Conservation (phyloP, 306 rosid genomes). For the Hippophae gyantsensis region DNA sequence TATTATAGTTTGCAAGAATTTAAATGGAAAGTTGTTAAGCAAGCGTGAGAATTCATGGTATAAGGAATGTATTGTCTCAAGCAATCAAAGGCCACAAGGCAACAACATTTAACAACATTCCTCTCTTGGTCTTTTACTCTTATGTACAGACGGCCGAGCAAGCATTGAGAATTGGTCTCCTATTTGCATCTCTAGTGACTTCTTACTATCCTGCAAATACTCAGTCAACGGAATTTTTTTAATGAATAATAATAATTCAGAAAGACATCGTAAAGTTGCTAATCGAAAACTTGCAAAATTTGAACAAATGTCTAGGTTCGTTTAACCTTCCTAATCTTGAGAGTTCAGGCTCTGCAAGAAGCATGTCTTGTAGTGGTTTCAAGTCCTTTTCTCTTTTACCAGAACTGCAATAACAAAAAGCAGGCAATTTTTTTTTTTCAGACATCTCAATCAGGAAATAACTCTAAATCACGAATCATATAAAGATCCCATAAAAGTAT, state of each 20-base stretch:
- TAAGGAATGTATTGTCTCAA: too few relatives aligned
- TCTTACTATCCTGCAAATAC: conserved; percentile 61
- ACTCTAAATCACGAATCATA: background rate
- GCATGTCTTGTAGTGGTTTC: conserved; percentile 67
- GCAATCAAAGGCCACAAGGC: too few relatives aligned
- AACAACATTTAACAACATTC: too few relatives aligned
- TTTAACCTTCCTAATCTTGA: conserved; percentile 75
- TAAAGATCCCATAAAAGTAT: too few relatives aligned
- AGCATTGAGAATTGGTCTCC: conserved; percentile 1
- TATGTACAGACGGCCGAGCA: too few relatives aligned
- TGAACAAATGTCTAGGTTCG: background rate
- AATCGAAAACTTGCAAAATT: background rate
- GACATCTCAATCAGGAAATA: conserved; percentile 3
- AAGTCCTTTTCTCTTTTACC: conserved; percentile 28
- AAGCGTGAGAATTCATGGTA: too few relatives aligned
- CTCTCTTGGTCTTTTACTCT: too few relatives aligned
- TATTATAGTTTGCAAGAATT: too few relatives aligned
- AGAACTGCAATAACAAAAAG: conserved; percentile 24
- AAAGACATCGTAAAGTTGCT: conserved; percentile 2
- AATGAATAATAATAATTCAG: conserved; percentile 5
- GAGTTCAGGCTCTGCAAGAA: conserved; percentile 84
- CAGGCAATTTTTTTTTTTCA: conserved; percentile 2
- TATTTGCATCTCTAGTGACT: conserved; percentile 20
- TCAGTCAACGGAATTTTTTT: conserved; percentile 6
- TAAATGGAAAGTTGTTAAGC: too few relatives aligned